Evolutionary conservation across 2,329 filamentous ascomycete species (phyloP), one percentile per base, ranked within the genome.

Genomic region (Hortaea werneckii): DNA sequence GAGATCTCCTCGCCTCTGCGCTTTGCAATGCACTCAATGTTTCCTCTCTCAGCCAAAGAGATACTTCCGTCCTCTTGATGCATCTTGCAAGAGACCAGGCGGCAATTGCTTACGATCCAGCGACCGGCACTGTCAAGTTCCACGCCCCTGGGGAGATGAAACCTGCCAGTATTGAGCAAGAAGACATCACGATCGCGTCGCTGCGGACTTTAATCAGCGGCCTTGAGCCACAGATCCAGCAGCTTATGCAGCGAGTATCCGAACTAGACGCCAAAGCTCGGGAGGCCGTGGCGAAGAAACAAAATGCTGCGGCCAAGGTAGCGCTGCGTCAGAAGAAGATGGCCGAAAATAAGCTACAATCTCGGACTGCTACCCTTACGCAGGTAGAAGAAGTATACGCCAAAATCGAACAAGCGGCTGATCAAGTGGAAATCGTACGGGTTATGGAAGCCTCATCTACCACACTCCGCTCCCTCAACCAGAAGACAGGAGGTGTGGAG

Each of bases 371-470:
- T 6, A 85, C 85, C 0, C 75, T 95, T 2, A 71, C 74, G 37
- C 88, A 95, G 65, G 75, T 98, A 1, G 88, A 96, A 65, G 80
- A 86, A 51, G 82, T 94, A 0, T 85, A 87, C 44, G 67, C 75
- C n/a, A 85, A 83, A 59, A 85, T 98, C 43, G 83, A 95, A 62
- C 82, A 90, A 64, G 92, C 92, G 0, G 76, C 80, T 0, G 85
- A 89, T 64, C 86, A 95, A 52, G 80, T 94, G 6, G 83, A 87
- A 56, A 77, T 95, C 10, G 80, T 96, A 6, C 77, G 78, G 49
- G 82, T 88, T 5, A 89, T 98, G 82, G 79, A 87, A 59, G 77
- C 81, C 11, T 87, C 86, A 51, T 79, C 83, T 0, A 75, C 75
- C 30, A 87, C 85, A 1, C 74, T 98, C 30, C 76, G 77, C 53